A percentile compares a stretch with the other conserved stretches of the same genome.
phyloP scores from a whole-genome alignment of 805 yeast species.

The Starmerella etchellsii region DNA sequence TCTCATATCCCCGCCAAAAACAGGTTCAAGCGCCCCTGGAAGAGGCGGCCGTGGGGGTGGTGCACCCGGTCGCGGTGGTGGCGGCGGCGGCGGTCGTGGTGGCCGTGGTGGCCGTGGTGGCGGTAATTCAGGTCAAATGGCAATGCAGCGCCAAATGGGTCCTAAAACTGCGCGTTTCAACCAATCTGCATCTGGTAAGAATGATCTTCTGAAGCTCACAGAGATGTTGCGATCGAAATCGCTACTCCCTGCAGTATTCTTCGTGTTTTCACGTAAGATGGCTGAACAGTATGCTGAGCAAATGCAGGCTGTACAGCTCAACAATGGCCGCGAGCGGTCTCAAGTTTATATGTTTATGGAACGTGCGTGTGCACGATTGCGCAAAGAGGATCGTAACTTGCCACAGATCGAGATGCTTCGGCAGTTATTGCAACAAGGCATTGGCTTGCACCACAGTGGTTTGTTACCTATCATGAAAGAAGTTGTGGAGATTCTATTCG shows the following conservation, averaged over 20 bases:
- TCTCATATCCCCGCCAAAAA: constrained; percentile 3
- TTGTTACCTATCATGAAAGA: constrained; percentile 85
- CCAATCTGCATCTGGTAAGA: constrained; percentile 62
- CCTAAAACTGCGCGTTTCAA: constrained; percentile 30
- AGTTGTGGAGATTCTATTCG: constrained; percentile 80
- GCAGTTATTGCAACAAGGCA: constrained; percentile 76
- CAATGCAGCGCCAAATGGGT: constrained; percentile 23
- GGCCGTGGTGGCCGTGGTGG: constrained; percentile 29
- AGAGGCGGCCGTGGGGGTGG: constrained; percentile 25
- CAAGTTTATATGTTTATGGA: constrained; percentile 91
- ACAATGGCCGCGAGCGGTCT: constrained; percentile 72
- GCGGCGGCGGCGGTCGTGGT: constrained; percentile 24
- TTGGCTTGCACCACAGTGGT: constrained; percentile 95
- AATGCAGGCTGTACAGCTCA: constrained; percentile 59
- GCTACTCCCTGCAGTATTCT: constrained; percentile 81
- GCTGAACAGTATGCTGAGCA: constrained; percentile 89
- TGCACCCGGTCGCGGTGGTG: constrained; percentile 25
- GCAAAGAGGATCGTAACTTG: constrained; percentile 80
- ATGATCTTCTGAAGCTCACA: constrained; percentile 63
- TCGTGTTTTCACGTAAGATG: constrained; percentile 84
- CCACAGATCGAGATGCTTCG: constrained; percentile 81
- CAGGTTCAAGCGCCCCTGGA: not conserved
- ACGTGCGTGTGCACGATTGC: constrained; percentile 71
- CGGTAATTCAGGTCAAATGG: constrained; percentile 22
- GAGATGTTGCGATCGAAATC: constrained; percentile 53